Percentiles rank a stretch among this genome's conserved stretches.
These are phyloP conservation scores for Pseudogymnoascus sp. DNA, from an alignment of 2,329 filamentous ascomycete genomes.

Conservation along the genomic window DNA sequence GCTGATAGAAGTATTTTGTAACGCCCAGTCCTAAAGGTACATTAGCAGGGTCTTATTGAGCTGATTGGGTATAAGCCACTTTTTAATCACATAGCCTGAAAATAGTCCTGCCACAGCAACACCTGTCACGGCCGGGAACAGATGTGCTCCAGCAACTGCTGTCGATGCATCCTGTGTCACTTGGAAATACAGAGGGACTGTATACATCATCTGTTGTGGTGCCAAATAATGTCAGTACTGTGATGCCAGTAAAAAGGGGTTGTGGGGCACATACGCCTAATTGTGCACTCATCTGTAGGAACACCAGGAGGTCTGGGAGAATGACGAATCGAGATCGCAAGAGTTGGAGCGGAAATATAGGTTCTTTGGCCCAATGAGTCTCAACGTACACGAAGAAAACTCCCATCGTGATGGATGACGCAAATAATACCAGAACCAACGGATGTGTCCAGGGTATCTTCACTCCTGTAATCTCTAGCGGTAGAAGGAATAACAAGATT, in stretches of 20 bases:
- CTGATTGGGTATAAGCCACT: conserved; percentile 20
- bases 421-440: conserved; percentile 28
- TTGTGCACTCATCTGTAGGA: conserved; percentile 49
- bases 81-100: conserved; percentile 48
- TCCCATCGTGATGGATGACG: conserved; percentile 24
- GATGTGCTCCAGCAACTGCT: conserved; percentile 49
- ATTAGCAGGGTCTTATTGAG: not conserved
- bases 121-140: conserved; percentile 59
- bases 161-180: conserved; percentile 50
- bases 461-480: conserved; percentile 42
- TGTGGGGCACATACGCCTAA: conserved; percentile 37
- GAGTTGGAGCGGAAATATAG: conserved; percentile 50
- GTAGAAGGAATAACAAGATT: conserved; percentile 37
- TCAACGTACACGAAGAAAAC: conserved; percentile 27
- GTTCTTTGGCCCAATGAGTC: conserved; percentile 40
- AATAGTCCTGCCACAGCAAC: conserved; percentile 57
- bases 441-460: conserved; percentile 32
- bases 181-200: conserved; percentile 62
- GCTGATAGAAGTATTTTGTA: conserved; percentile 49
- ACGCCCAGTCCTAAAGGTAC: conserved; percentile 41
- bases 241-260: not conserved
- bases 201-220: conserved; percentile 47
- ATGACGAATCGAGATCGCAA: conserved; percentile 44
- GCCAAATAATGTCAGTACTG: conserved; percentile 4
- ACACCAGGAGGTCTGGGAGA: conserved; percentile 43